Percentiles rank a stretch among this genome's conserved stretches.
Conservation (phyloP, 2,329 filamentous ascomycete species). For the Erysiphe pulchra region DNA sequence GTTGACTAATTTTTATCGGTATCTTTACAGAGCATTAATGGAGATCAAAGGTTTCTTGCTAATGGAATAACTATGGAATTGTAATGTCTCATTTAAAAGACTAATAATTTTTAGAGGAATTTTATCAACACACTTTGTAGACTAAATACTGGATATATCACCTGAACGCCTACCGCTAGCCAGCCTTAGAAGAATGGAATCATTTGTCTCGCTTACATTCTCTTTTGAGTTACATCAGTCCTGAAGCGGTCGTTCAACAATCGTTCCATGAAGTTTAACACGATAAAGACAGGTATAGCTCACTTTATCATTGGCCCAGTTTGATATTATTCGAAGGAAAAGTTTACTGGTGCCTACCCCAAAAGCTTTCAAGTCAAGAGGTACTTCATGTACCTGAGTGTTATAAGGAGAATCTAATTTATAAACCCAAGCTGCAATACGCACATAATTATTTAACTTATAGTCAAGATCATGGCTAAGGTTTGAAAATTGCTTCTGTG, state of each 20-base stretch:
- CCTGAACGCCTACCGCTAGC: too few species aligned
- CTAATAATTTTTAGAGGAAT: too few species aligned
- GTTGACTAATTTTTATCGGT: too few species aligned
- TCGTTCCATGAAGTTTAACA: conserved; percentile 26
- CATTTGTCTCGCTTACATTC: too few species aligned
- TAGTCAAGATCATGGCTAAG: conserved; percentile 6
- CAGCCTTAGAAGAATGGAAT: too few species aligned
- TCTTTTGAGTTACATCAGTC: too few species aligned
- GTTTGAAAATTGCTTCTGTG: conserved; percentile 15
- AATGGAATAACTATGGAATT: too few species aligned
- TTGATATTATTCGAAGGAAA: conserved; percentile 27
- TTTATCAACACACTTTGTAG: too few species aligned
- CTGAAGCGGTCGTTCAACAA: background rate
- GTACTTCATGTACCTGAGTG: conserved; percentile 27
- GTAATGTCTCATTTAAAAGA: too few species aligned
- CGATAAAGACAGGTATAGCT: conserved; percentile 42
- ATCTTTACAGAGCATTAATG: too few species aligned
- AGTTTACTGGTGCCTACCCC: conserved; percentile 23
- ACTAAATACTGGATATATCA: too few species aligned
- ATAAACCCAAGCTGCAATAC: conserved; percentile 31
- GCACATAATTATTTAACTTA: conserved; percentile 21
- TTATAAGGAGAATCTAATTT: conserved; percentile 16
- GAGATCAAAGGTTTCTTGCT: too few species aligned
- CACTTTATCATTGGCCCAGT: conserved; percentile 23
- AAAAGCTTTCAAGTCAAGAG: conserved; percentile 22